Evolutionary conservation across 2,329 filamentous ascomycete species (phyloP).

Genomic region (Endocalyx cinctus): DNA sequence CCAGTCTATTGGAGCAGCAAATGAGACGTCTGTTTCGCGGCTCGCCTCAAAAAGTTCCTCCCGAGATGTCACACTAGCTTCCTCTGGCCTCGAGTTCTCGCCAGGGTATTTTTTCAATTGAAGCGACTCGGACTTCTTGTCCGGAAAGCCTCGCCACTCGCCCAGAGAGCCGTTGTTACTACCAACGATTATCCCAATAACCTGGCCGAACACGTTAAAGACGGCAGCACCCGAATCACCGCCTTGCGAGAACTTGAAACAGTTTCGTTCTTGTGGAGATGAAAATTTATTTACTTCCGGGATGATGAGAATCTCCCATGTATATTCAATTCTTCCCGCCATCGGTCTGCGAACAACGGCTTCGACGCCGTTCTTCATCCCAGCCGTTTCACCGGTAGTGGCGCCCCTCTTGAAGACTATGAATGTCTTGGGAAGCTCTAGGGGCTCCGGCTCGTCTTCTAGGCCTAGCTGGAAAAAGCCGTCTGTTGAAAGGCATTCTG

Average conservation of each 20-base stretch:
- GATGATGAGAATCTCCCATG: neutral
- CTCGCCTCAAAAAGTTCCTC: neutral
- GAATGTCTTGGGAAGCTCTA: neutral
- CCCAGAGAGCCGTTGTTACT: neutral
- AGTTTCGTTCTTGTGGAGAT: no score
- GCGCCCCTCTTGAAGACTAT: neutral
- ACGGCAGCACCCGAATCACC: neutral
- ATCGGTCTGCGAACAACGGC: neutral
- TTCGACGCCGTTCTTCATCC: neutral
- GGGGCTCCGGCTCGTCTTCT: neutral
- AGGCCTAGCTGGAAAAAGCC: neutral
- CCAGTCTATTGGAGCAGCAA: neutral
- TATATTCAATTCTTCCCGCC: neutral
- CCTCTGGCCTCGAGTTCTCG: neutral
- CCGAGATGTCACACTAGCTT: neutral
- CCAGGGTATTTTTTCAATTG: no score
- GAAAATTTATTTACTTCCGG: neutral
- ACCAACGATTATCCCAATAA: neutral
- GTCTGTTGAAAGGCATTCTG: neutral
- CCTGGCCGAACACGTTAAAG: neutral
- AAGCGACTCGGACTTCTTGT: neutral
- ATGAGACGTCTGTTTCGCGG: neutral
- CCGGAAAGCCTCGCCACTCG: neutral
- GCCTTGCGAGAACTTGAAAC: no score
- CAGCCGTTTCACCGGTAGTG: neutral